These are phyloP conservation scores for Exophiala aquamarina DNA, from an alignment of 2,329 filamentous ascomycete species.

Conservation along the genomic window DNA sequence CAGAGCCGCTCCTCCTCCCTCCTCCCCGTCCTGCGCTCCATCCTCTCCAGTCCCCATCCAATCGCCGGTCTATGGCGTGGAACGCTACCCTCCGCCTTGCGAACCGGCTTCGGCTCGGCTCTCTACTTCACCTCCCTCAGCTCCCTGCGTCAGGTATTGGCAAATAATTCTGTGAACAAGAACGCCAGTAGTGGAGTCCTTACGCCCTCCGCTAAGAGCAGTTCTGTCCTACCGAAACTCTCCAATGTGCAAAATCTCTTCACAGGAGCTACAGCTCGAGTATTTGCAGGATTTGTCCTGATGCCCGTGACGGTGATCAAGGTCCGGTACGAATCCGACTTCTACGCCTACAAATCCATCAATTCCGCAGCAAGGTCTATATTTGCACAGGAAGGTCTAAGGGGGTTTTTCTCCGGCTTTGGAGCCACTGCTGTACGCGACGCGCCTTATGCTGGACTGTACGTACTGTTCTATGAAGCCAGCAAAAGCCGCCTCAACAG, in stretches of 20 bases:
- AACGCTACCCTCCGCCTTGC: constrained; percentile 85
- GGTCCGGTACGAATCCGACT: constrained; percentile 86
- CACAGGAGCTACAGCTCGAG: constrained; percentile 80
- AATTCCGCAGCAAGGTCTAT: constrained; percentile 73
- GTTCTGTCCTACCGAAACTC: constrained; percentile 74
- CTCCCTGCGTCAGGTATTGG: constrained; percentile 66
- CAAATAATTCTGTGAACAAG: constrained; percentile 27
- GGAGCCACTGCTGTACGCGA: constrained; percentile 91
- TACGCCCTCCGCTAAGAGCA: constrained; percentile 13
- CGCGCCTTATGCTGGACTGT: constrained; percentile 93
- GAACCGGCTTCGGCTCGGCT: constrained; percentile 88
- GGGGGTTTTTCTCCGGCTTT: constrained; percentile 90
- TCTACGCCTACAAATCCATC: constrained; percentile 81
- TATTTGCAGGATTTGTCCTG: constrained; percentile 82
- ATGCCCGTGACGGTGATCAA: constrained; percentile 98
- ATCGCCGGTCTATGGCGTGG: constrained; percentile 85
- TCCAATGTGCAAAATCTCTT: constrained; percentile 81
- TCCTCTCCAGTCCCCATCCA: constrained; percentile 65
- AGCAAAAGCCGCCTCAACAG: constrained; percentile 64
- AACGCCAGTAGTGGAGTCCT: constrained; percentile 25
- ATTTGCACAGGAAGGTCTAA: constrained; percentile 66
- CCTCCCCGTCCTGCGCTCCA: constrained; percentile 65
- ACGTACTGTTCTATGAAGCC: constrained; percentile 91
- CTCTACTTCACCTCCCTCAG: constrained; percentile 93
- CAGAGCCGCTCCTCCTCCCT: constrained; percentile 76